A percentile compares a stretch with the other conserved stretches of the same genome.
Conservation (phyloP, 306 rosid species). For the Quercus ilex region DNA sequence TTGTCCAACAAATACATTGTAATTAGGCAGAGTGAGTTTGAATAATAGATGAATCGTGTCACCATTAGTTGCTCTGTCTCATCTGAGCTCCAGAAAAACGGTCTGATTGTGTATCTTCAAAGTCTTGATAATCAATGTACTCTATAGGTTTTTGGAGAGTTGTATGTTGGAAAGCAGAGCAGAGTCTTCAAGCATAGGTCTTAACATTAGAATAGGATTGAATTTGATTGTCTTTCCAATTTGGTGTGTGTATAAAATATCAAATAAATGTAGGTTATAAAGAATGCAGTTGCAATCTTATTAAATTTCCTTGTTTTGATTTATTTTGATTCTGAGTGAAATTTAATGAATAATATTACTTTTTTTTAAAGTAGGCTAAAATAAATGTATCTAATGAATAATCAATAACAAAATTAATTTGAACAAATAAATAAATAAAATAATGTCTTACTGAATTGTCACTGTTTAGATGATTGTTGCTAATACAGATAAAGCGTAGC, state of each 20-base stretch:
- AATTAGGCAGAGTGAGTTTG: neutral
- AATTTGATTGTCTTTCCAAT: neutral
- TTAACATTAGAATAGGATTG: too few relatives aligned
- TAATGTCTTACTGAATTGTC: neutral
- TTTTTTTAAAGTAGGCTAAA: neutral
- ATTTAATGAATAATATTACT: neutral
- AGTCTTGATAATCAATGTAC: neutral
- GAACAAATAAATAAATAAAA: neutral
- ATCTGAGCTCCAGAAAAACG: neutral
- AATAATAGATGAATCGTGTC: neutral
- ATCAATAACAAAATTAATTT: neutral
- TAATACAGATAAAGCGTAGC: neutral
- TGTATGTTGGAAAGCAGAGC: neutral
- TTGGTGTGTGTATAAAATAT: neutral
- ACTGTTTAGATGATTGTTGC: neutral
- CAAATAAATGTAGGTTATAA: neutral
- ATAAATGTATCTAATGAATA: neutral
- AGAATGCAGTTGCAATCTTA: neutral
- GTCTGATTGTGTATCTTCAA: neutral
- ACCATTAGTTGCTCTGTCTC: neutral
- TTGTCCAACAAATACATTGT: neutral
- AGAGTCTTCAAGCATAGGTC: neutral
- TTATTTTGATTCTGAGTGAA: neutral
- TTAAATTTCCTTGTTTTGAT: neutral
- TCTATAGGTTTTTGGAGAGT: neutral